Base-by-base conservation (phyloP, 345 rosid species). In the Hypericum androsaemum region DNA sequence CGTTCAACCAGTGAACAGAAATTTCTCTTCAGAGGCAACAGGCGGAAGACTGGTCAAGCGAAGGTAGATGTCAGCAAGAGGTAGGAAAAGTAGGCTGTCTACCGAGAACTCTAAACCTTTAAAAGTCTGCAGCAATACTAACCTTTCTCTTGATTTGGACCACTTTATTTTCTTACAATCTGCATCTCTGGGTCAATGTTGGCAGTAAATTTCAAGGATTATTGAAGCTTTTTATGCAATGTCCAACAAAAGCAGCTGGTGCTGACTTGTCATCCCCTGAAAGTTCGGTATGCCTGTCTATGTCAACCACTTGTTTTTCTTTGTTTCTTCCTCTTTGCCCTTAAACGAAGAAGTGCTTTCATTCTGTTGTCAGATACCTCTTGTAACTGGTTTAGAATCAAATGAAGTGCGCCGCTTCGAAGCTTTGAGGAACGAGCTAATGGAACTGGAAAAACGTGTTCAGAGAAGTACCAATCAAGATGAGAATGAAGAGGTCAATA, bases 381-480 rank as follows among this genome's bases (percentile, higher is more conserved):
- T 46, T 51, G 16, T 45, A 4, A 8, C 47, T 45, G 8, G 13
- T 15, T 43, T 47, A 3, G 83, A 77, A 61, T 77, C 81, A 39
- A 70, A 60, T 76, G 96, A 86, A 60, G 77, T 92, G 43, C 73
- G 47, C 56, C 82, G 96, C 22, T 92, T 85, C 28, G 95, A 88
- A 71, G 66, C 80, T 60, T 63, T 92, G 32, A 81, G 88, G 74
- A 88, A 74, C 59, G 98, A 92, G 69, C 81, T 92, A 37, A 81
- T 88, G 56, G 94, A 92, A 75, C 94, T 92, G 53, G 97, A 92
- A 72, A 80, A 77, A 65, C 84, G 95, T 50, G 90, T 92, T 59
- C 88, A 78, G 68, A 80, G 65, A 69, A 81, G 80, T 73, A 69
- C 94, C 43, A 66, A 80, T 72, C 80, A 80, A 47, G 74, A 86